Percentiles rank a stretch among this genome's conserved stretches.
Conservation (phyloP, 2,329 filamentous ascomycete genomes). For the Diplodia scrobiculata region DNA sequence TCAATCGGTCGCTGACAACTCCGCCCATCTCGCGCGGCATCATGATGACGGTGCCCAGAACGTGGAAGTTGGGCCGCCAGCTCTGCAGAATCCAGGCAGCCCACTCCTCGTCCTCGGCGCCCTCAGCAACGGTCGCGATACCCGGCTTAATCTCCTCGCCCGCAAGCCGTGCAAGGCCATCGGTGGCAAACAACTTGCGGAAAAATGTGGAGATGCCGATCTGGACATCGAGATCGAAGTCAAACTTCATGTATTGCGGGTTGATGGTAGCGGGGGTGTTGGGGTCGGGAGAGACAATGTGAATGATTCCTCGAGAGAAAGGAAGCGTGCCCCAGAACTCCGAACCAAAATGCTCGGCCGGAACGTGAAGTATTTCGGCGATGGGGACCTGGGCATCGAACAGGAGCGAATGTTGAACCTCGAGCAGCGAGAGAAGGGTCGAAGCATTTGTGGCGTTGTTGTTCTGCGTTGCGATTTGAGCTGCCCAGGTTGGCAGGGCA, state of each 20-base stretch:
- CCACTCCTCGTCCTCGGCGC: constrained; percentile 32
- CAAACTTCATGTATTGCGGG: constrained; percentile 49
- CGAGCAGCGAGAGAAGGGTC: constrained; percentile 35
- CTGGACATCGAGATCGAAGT: constrained; percentile 48
- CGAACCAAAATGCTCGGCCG: not conserved
- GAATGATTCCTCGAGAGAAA: constrained; percentile 44
- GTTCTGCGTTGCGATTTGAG: constrained; percentile 28
- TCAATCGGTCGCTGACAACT: constrained; percentile 37
- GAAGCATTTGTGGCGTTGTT: constrained; percentile 25
- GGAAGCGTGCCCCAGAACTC: constrained; percentile 24
- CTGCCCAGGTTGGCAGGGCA: constrained; percentile 33
- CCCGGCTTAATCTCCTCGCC: constrained; percentile 32
- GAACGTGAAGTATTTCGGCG: constrained; percentile 19
- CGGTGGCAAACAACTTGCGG: constrained; percentile 39
- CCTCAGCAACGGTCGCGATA: constrained; percentile 33
- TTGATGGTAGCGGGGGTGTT: constrained; percentile 47
- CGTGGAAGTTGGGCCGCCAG: constrained; percentile 41
- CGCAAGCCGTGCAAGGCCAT: constrained; percentile 37
- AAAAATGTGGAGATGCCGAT: constrained; percentile 39
- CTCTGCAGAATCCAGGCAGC: constrained; percentile 31
- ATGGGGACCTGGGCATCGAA: constrained; percentile 49
- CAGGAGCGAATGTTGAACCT: constrained; percentile 39
- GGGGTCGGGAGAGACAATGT: constrained; percentile 46
- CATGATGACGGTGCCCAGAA: constrained; percentile 41
- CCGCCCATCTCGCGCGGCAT: constrained; percentile 39